Evolutionary conservation across 805 yeast species (phyloP).

Genomic region (Candida railenensis): DNA sequence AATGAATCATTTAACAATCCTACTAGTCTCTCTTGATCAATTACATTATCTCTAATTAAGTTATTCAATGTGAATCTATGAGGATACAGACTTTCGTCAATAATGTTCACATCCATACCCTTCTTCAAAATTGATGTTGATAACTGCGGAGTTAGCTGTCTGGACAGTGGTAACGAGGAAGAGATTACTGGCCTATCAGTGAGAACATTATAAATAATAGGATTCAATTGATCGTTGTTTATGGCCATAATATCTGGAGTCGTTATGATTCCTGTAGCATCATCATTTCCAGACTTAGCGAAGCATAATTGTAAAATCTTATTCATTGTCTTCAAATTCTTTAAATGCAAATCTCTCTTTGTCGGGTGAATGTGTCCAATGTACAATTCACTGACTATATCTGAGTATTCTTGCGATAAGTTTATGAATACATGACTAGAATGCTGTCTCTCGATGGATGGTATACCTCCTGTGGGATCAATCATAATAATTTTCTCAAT

Average conservation of each 20-base stretch:
- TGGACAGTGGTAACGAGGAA: slow-evolving; percentile 76
- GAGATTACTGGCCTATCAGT: slow-evolving; percentile 92
- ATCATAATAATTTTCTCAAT: slow-evolving; percentile 81
- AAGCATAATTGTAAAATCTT: slow-evolving; percentile 51
- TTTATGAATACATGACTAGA: slow-evolving; percentile 88
- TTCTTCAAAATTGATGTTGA: slow-evolving; percentile 78
- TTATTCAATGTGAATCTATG: slow-evolving; percentile 39
- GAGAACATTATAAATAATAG: slow-evolving; percentile 82
- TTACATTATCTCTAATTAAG: slow-evolving; percentile 32
- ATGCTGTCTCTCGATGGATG: slow-evolving; percentile 76
- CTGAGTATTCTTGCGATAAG: slow-evolving; percentile 74
- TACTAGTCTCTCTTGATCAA: slow-evolving; percentile 60
- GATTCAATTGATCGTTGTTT: slow-evolving; percentile 60
- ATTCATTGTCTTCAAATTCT: slow-evolving; percentile 67
- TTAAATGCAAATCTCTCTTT: slow-evolving; percentile 54
- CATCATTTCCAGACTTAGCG: slow-evolving; percentile 33
- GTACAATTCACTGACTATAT: slow-evolving; percentile 60
- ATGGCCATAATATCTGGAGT: slow-evolving; percentile 73
- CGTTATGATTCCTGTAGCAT: slow-evolving; percentile 80
- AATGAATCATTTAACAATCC: slow-evolving; percentile 77
- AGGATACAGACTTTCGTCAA: slow-evolving; percentile 25
- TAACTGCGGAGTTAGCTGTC: slow-evolving; percentile 54
- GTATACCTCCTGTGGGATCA: slow-evolving; percentile 87
- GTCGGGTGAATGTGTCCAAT: slow-evolving; percentile 52
- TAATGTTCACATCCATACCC: slow-evolving; percentile 61